A percentile compares a stretch with the other conserved stretches of the same genome.
These are phyloP conservation scores for Trichoderma polysporum DNA, from an alignment of 2,329 filamentous ascomycete genomes.

Conservation along the genomic window DNA sequence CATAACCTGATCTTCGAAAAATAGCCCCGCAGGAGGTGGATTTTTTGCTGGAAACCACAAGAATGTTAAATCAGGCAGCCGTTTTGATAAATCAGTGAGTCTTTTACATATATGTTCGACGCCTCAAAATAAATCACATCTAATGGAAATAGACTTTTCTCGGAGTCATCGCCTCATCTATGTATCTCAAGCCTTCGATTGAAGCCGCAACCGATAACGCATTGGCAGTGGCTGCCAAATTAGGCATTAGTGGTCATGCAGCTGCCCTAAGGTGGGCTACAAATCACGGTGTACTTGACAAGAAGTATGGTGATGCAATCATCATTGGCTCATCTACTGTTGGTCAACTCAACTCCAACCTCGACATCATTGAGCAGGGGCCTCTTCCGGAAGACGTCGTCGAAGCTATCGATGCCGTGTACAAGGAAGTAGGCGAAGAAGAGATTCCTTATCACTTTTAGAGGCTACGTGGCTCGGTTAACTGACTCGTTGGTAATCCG, in stretches of 20 bases:
- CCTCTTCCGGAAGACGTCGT: conserved; percentile 68
- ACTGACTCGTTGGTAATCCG: not conserved
- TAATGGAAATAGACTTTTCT: not conserved
- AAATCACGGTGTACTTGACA: conserved; percentile 58
- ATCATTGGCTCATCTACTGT: conserved; percentile 52
- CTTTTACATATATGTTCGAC: not conserved
- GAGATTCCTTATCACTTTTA: conserved; percentile 14
- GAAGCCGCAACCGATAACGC: conserved; percentile 1
- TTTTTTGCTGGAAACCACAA: conserved; percentile 17
- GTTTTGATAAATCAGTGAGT: conserved; percentile 8
- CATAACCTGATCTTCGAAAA: not conserved
- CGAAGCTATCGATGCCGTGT: not conserved
- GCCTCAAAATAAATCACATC: not conserved
- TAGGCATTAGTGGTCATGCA: conserved; percentile 53
- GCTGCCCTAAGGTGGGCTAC: conserved; percentile 50
- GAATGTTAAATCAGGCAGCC: not conserved
- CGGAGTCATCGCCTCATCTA: not conserved
- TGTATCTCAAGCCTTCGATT: conserved; percentile 12
- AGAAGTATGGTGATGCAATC: conserved; percentile 46
- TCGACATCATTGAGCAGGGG: conserved; percentile 54
- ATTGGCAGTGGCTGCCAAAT: not conserved
- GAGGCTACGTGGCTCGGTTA: not conserved
- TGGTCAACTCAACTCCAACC: conserved; percentile 50
- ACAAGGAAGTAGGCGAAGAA: not conserved
- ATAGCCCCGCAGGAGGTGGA: conserved; percentile 8